phyloP scores from a whole-genome alignment of 495 filamentous ascomycete species.

The Penicillium desertorum region DNA sequence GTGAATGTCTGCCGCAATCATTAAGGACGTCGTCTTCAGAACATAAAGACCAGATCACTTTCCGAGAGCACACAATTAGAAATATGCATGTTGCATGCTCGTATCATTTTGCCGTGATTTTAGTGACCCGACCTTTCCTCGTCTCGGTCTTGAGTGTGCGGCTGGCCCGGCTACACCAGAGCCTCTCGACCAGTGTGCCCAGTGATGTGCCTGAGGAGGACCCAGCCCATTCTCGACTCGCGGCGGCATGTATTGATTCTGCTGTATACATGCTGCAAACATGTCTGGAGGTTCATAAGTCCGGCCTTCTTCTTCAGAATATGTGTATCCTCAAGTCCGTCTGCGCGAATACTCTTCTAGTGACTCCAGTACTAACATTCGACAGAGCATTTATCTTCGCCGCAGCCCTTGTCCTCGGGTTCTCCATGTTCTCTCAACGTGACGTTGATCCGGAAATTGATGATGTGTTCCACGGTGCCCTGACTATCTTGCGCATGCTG shows the following conservation, averaged over 20 bases:
- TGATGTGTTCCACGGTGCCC: slow-evolving; percentile 33
- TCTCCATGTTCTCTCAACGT: slow-evolving; percentile 43
- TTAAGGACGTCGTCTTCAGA: slow-evolving; percentile 23
- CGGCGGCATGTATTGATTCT: slow-evolving; percentile 41
- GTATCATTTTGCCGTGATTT: slow-evolving; percentile 46
- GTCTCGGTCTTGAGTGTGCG: slow-evolving; percentile 39
- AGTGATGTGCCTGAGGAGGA: slow-evolving; percentile 27
- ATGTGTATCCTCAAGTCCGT: slow-evolving; percentile 42
- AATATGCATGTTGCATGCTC: slow-evolving; percentile 44
- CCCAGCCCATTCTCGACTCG: slow-evolving; percentile 35
- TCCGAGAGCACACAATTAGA: slow-evolving; percentile 35
- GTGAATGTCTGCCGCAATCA: slow-evolving; percentile 30
- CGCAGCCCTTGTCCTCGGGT: slow-evolving; percentile 43
- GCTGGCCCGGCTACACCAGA: slow-evolving; percentile 35
- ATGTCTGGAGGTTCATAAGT: slow-evolving; percentile 37
- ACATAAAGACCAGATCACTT: slow-evolving; percentile 20
- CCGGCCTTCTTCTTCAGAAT: slow-evolving; percentile 34
- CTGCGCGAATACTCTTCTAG: background rate
- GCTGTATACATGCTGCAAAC: slow-evolving; percentile 46
- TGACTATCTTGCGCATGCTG: slow-evolving; percentile 35
- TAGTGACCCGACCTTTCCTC: slow-evolving; percentile 44
- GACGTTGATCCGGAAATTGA: slow-evolving; percentile 34
- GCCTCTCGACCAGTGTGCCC: slow-evolving; percentile 12
- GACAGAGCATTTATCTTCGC: slow-evolving; percentile 43
- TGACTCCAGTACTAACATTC: slow-evolving; percentile 9